These are phyloP conservation scores for Roridomyces roridus DNA, from an alignment of 768 basidiomycete species.

Conservation along the genomic window DNA sequence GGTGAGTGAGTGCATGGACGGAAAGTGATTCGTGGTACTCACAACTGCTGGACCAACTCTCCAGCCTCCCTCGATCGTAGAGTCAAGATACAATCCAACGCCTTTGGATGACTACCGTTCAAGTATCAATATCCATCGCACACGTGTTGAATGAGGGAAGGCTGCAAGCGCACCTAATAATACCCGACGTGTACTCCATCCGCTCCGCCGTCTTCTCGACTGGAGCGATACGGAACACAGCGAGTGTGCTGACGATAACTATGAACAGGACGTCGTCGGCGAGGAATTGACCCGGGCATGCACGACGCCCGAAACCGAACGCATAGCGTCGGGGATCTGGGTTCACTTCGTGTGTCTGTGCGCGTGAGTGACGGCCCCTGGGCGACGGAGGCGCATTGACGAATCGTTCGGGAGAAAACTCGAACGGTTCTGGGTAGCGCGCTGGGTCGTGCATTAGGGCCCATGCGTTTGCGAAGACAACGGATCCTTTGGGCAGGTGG, in stretches of 20 bases:
- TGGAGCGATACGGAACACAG: too few species aligned
- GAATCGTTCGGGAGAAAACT: slow-evolving; percentile 2
- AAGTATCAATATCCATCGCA: too few species aligned
- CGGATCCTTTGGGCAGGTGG: slow-evolving; percentile 16
- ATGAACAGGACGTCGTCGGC: slow-evolving; percentile 1
- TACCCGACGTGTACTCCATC: too few species aligned
- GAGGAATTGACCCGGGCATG: neutral
- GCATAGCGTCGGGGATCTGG: neutral
- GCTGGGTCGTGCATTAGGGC: neutral
- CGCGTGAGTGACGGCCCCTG: neutral
- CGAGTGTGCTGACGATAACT: too few species aligned
- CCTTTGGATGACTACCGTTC: too few species aligned
- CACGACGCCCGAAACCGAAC: neutral
- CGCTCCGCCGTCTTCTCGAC: too few species aligned
- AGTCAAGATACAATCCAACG: too few species aligned
- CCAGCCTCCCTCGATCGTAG: neutral
- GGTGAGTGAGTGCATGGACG: too few species aligned
- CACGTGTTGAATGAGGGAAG: too few species aligned
- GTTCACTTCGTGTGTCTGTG: neutral
- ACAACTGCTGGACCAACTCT: neutral
- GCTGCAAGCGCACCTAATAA: too few species aligned
- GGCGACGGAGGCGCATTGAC: too few species aligned
- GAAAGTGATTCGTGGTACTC: too few species aligned
- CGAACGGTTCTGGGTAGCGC: neutral
- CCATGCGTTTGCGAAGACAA: slow-evolving; percentile 7